Evolutionary conservation across 768 basidiomycete genomes (phyloP).

Genomic region (Psilocybe tampanensis): DNA sequence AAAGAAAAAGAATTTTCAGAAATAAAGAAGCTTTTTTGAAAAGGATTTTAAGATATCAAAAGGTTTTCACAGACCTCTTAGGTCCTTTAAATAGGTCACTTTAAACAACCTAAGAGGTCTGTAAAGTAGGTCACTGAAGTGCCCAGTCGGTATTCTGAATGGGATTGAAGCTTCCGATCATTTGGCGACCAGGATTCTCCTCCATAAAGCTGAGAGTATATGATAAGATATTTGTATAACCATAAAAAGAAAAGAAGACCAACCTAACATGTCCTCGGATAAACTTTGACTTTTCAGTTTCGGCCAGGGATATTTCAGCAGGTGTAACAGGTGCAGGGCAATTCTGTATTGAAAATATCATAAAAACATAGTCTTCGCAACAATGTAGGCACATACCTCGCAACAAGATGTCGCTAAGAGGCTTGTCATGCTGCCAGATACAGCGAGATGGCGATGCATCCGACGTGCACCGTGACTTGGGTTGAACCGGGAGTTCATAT

Average conservation of each 20-base stretch:
- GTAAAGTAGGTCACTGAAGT: too few species aligned
- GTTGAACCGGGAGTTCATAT: not conserved
- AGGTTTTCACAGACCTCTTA: too few species aligned
- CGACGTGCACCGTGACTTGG: not conserved
- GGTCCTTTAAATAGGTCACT: too few species aligned
- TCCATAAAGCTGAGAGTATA: not conserved
- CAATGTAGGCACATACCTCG: not conserved
- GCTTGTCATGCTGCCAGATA: not conserved
- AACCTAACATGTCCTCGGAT: not conserved
- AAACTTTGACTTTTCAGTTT: too few species aligned
- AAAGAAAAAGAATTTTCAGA: too few species aligned
- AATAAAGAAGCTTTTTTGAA: too few species aligned
- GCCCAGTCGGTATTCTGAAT: not conserved
- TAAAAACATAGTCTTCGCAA: too few species aligned
- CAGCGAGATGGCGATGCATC: not conserved
- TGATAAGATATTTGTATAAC: not conserved
- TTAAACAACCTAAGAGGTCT: too few species aligned
- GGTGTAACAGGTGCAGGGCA: too few species aligned
- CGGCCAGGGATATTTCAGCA: not conserved
- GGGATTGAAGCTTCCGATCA: constrained; percentile 2
- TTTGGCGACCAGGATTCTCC: not conserved
- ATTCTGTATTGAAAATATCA: too few species aligned
- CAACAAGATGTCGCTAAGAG: not conserved
- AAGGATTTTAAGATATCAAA: too few species aligned
- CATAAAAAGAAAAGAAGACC: too few species aligned